phyloP scores from a whole-genome alignment of 2,329 filamentous ascomycete genomes.

The Calonectria hongkongensis region DNA sequence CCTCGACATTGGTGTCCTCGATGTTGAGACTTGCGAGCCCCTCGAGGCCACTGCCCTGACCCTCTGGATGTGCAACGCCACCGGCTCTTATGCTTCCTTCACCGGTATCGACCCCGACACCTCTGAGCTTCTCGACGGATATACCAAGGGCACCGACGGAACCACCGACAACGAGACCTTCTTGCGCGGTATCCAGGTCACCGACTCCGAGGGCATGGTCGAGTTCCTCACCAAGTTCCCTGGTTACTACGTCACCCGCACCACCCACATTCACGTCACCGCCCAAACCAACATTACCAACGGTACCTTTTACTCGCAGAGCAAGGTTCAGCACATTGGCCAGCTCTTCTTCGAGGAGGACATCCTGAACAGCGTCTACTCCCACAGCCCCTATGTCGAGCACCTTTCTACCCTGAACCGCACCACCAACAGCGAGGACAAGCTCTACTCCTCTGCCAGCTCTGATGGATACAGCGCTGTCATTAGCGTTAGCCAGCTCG shows the following conservation, averaged over 20 bases:
- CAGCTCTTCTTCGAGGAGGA: slow-evolving; percentile 39
- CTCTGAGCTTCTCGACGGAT: slow-evolving; percentile 27
- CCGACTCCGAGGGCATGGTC: slow-evolving; percentile 36
- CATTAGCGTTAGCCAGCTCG: slow-evolving; percentile 35
- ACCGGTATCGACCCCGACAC: slow-evolving; percentile 38
- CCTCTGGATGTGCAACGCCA: slow-evolving; percentile 40
- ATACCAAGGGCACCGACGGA: slow-evolving; percentile 27
- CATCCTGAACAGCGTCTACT: slow-evolving; percentile 30
- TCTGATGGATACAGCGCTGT: slow-evolving; percentile 32
- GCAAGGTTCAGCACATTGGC: slow-evolving; percentile 34
- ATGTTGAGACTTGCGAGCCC: slow-evolving; percentile 39
- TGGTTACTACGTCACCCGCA: slow-evolving; percentile 40
- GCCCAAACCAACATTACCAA: slow-evolving; percentile 39
- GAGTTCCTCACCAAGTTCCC: slow-evolving; percentile 41
- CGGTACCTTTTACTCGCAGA: slow-evolving; percentile 36
- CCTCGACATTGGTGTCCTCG: slow-evolving; percentile 37
- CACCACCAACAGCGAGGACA: slow-evolving; percentile 34
- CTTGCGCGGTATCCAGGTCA: slow-evolving; percentile 38
- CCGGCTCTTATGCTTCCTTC: slow-evolving; percentile 37
- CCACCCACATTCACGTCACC: slow-evolving; percentile 39
- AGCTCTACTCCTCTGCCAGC: slow-evolving; percentile 26
- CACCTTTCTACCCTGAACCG: slow-evolving; percentile 32
- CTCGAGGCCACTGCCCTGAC: slow-evolving; percentile 31
- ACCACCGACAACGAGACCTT: slow-evolving; percentile 36
- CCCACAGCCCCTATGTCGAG: slow-evolving; percentile 24